Conservation (phyloP, 2,329 filamentous ascomycete genomes). For the Penicillium olsonii region DNA sequence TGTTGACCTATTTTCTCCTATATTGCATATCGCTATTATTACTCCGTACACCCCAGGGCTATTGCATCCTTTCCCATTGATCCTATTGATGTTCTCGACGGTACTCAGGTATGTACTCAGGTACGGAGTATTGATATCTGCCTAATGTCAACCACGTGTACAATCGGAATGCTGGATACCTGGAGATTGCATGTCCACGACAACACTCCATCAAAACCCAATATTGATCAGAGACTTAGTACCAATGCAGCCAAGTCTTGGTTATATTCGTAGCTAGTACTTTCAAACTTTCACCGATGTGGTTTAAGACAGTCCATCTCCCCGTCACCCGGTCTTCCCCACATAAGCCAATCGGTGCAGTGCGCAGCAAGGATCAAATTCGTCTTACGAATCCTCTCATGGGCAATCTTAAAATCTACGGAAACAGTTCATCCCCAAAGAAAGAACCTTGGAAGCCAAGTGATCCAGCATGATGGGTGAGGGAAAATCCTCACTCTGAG, state of each 20-base stretch:
- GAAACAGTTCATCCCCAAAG: conserved; percentile 5
- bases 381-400: conserved; percentile 15
- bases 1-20: not conserved
- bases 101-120: too few relatives aligned
- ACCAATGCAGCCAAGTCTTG: not conserved
- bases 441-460: not conserved
- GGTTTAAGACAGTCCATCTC: conserved; percentile 1
- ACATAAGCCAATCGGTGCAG: conserved; percentile 21
- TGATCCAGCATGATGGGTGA: not conserved
- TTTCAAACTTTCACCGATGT: not conserved
- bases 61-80: not conserved
- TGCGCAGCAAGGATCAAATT: conserved; percentile 3
- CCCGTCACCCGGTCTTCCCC: conserved; percentile 15
- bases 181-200: not conserved
- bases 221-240: not conserved
- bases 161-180: conserved; percentile 14
- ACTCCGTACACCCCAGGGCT: too few relatives aligned
- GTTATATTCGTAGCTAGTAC: not conserved
- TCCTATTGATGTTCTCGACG: not conserved
- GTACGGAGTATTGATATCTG: not conserved
- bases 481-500: not conserved
- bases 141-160: conserved; percentile 18
- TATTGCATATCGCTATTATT: not conserved
- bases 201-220: not conserved
- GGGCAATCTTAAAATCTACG: conserved; percentile 3